Evolutionary conservation across 257 asterid genomes (phyloP), one percentile per base, ranked within the genome.

Genomic region (Striga asiatica): DNA sequence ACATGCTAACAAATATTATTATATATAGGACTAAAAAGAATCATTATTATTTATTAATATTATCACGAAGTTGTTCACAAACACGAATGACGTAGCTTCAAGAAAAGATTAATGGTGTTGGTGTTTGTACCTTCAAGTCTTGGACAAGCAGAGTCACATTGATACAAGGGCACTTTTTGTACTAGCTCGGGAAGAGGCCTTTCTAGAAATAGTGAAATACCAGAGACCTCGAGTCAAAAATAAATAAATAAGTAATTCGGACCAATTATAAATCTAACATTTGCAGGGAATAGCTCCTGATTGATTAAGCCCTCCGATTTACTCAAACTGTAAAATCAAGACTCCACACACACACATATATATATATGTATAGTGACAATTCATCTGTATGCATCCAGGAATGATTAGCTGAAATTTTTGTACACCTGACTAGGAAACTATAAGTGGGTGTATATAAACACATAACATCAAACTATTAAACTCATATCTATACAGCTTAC

Each of bases 41-140:
- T n/a, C n/a, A 38, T 12, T 7, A 38, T n/a, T 29, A 29, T 5
- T 1, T 29, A 29, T 5, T 29, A 5, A 10, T 10, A 29, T 29
- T 1, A 29, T 29, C 35, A 29, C 35, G 8, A 29, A 38, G 12
- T 38, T 11, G 18, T n/a, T 38, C 48, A 41, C 48, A 6, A n/a
- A n/a, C n/a, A n/a, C n/a, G n/a, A n/a, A n/a, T n/a, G n/a, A n/a
- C n/a, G n/a, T 35, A 25, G 6, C 43, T 21, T 61, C 22, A 6
- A 65, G 12, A 43, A 23, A 8, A 20, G 13, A 28, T 2, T 38
- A 18, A 31, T 12, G 25, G 37, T 47, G 43, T 19, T 34, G 65
- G 70, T 52, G 38, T 38, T 58, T 72, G 71, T 58, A 70, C 16
- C 58, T 80, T 27, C 56, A 29, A 64, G 67, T 60, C 69, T 56